Percentiles rank a stretch among this genome's conserved stretches.
Conservation (phyloP, 768 basidiomycete genomes). For the Dioszegia aurantiaca region DNA sequence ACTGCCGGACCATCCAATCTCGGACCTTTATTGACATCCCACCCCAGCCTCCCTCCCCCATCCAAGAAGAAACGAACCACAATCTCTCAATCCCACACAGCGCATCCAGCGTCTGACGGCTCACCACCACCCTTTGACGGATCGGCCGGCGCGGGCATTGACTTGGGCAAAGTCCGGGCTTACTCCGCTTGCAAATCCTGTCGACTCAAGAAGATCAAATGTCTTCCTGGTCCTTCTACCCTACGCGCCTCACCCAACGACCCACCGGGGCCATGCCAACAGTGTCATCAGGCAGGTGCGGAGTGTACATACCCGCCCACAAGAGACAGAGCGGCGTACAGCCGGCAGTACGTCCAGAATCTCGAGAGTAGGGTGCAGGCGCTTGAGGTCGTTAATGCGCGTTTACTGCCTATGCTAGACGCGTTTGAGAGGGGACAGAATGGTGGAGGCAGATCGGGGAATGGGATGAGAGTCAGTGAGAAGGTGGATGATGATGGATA, state of each 20-base stretch:
- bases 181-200: conserved; percentile 41
- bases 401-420: conserved; percentile 38
- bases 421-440: conserved; percentile 26
- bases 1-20: background rate
- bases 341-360: conserved; percentile 45
- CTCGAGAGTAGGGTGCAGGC: conserved; percentile 45
- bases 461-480: background rate
- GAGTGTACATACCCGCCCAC: conserved; percentile 45
- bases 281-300: conserved; percentile 29
- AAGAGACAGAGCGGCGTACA: conserved; percentile 44
- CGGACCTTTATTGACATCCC: background rate
- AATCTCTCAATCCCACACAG: background rate
- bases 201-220: conserved; percentile 44
- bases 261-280: conserved; percentile 32
- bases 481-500: background rate
- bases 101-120: background rate
- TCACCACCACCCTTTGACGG: conserved; percentile 1
- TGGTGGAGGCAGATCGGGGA: background rate
- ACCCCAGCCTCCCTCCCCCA: background rate
- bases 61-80: conserved; percentile 4
- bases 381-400: conserved; percentile 32
- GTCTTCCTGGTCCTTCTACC: conserved; percentile 29
- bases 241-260: background rate
- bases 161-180: conserved; percentile 36
- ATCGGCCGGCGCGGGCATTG: too few relatives aligned